Percentiles rank a stretch among this genome's conserved stretches.
Conservation (phyloP, 768 basidiomycete genomes). For the Auriscalpium vulgare region DNA sequence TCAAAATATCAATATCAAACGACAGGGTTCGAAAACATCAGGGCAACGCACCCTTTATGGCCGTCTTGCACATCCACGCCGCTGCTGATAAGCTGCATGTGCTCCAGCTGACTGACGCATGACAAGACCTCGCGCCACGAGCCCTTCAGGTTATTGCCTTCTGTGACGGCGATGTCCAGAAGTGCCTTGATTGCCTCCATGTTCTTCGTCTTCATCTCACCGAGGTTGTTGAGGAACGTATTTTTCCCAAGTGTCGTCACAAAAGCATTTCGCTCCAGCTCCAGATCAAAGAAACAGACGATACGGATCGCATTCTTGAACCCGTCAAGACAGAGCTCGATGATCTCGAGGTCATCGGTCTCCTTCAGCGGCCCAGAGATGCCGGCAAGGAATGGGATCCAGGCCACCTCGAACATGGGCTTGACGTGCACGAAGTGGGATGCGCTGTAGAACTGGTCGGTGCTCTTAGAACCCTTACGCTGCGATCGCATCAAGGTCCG, state of each 20-base stretch:
- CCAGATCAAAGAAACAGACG: conserved; percentile 94
- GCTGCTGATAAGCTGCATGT: conserved; percentile 94
- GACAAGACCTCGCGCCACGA: conserved; percentile 95
- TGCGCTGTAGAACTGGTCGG: conserved; percentile 92
- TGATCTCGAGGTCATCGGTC: conserved; percentile 87
- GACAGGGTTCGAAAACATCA: not conserved
- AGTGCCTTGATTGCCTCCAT: conserved; percentile 98
- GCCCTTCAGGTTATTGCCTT: conserved; percentile 92
- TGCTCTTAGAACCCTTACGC: conserved; percentile 67
- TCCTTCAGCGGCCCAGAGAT: conserved; percentile 92
- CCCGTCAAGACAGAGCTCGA: conserved; percentile 88
- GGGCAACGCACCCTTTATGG: conserved; percentile 62
- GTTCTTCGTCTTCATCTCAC: conserved; percentile 99
- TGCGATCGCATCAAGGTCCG: conserved; percentile 88
- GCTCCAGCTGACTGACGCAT: conserved; percentile 96
- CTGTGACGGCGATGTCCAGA: conserved; percentile 90
- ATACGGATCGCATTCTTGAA: conserved; percentile 97
- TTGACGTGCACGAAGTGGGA: conserved; percentile 94
- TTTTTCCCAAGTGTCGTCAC: conserved; percentile 95
- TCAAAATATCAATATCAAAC: not conserved
- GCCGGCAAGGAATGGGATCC: conserved; percentile 97
- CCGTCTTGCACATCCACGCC: conserved; percentile 83
- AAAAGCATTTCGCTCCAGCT: conserved; percentile 97
- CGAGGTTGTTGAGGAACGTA: conserved; percentile 94
- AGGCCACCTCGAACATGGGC: conserved; percentile 99